Base-by-base conservation (phyloP, 2,329 filamentous ascomycete species). In the Microdochium nivale region DNA sequence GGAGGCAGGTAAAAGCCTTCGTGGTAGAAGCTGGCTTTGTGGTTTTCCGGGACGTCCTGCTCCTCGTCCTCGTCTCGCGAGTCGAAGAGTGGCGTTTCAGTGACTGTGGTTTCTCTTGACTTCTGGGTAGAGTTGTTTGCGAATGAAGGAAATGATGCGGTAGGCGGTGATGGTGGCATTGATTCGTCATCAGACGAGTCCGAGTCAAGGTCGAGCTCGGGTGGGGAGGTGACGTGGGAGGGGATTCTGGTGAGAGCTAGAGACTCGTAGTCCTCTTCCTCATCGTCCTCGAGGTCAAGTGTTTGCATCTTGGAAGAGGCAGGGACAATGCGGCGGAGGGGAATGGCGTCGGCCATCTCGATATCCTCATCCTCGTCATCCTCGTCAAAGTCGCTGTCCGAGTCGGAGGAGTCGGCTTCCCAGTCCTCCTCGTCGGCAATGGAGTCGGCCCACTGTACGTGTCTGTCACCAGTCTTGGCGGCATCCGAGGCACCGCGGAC, bases 391-490 rank as follows among this genome's bases (percentile, higher is more conserved):
- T 76, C 73, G 47, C 70, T 74, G 61, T 77, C 75, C 53, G 74
- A 77, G 59, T 83, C 79, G 54, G 74, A 76, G 57, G 80, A 79
- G 58, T 88, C 83, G 58, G 77, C 78, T 55, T 83, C 75, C 74
- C 80, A 84, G 58, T 90, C 85, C 55, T 89, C 83, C 66, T 88
- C 82, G 69, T 91, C 87, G 54, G 80, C 77, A 56, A 91, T 80
- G 52, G 81, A 78, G 68, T 95, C 88, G 64, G 88, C 88, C 89
- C 90, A 96, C 77, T 92, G 87, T 61, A 95, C 83, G 73, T 88
- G 88, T 68, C 80, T 81, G 56, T 88, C 80, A 59, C 86, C 77
- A 55, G 73, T 63, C 61, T 62, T 62, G 53, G 61, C 78, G 66
- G 44, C n/a, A 47, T 16, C 25, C 13, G 44, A 47, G 60, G 87